These are phyloP conservation scores for Apiotrichum brassicae DNA, from an alignment of 1,284 basidiomycete species.

Conservation along the genomic window DNA sequence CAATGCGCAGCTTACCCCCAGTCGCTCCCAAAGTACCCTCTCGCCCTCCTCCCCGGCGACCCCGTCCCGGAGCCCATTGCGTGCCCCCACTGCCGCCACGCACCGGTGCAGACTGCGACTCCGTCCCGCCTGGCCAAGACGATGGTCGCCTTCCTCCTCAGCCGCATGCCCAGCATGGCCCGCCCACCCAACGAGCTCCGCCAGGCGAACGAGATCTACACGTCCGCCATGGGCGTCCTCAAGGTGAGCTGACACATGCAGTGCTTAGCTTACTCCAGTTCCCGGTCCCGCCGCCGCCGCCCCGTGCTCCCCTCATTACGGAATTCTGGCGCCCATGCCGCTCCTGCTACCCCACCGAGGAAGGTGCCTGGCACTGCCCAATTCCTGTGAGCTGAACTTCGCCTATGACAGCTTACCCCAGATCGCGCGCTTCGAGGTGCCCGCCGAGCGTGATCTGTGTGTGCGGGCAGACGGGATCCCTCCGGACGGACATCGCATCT, in stretches of 20 bases:
- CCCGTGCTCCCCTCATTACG: slow-evolving; percentile 5
- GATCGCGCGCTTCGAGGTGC: slow-evolving; percentile 21
- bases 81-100: slow-evolving; percentile 21
- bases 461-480: slow-evolving; percentile 16
- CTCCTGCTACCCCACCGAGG: slow-evolving; percentile 19
- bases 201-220: slow-evolving; percentile 15
- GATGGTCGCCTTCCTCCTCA: slow-evolving; percentile 18
- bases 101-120: slow-evolving; percentile 17
- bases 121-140: slow-evolving; percentile 17
- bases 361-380: slow-evolving; percentile 19
- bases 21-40: slow-evolving; percentile 62
- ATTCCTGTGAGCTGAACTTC: slow-evolving; percentile 18
- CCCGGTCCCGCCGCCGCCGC: slow-evolving; percentile 18
- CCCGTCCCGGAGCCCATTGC: slow-evolving; percentile 58
- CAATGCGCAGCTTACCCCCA: not conserved
- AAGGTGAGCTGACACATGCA: slow-evolving; percentile 7
- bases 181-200: slow-evolving; percentile 16
- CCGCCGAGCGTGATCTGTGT: slow-evolving; percentile 16
- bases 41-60: slow-evolving; percentile 64
- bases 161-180: slow-evolving; percentile 9
- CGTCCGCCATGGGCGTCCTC: slow-evolving; percentile 5
- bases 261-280: too few species aligned
- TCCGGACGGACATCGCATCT: slow-evolving; percentile 21
- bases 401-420: too few species aligned
- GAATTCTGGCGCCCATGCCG: slow-evolving; percentile 22